These are phyloP conservation scores for Zelopaecilomyces penicillatus DNA, from an alignment of 2,329 filamentous ascomycete species.

Conservation along the genomic window DNA sequence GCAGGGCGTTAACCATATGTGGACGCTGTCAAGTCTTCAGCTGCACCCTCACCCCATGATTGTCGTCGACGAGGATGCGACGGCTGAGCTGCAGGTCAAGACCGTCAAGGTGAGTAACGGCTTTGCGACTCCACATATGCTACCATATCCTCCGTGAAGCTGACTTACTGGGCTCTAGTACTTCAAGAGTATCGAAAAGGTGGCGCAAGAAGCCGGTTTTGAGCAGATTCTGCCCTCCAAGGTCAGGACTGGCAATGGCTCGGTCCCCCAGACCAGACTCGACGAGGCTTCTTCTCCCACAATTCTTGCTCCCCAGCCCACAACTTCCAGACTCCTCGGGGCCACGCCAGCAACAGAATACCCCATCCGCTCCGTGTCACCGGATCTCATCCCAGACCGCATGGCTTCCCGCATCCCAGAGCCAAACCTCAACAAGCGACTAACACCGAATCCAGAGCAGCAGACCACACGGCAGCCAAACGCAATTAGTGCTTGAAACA, in stretches of 20 bases:
- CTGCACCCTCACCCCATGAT: slow-evolving; percentile 75
- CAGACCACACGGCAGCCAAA: slow-evolving; percentile 19
- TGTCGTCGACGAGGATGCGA: slow-evolving; percentile 75
- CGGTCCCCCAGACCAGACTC: slow-evolving; percentile 31
- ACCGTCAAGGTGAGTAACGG: slow-evolving; percentile 49
- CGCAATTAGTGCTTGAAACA: slow-evolving; percentile 11
- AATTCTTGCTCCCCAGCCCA: slow-evolving; percentile 46
- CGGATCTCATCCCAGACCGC: slow-evolving; percentile 53
- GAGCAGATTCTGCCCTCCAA: slow-evolving; percentile 48
- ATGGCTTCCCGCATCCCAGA: slow-evolving; percentile 51
- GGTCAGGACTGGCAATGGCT: slow-evolving; percentile 43
- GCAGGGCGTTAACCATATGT: slow-evolving; percentile 81
- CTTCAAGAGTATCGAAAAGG: slow-evolving; percentile 63
- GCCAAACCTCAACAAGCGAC: slow-evolving; percentile 32
- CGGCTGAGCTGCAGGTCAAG: slow-evolving; percentile 64
- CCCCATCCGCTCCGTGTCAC: slow-evolving; percentile 46
- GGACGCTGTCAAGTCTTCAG: slow-evolving; percentile 76
- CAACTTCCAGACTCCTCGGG: slow-evolving; percentile 46
- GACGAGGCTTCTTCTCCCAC: slow-evolving; percentile 36
- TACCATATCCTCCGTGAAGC: neutral
- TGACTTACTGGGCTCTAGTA: slow-evolving; percentile 34
- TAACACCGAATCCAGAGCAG: slow-evolving; percentile 42
- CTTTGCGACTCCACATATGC: neutral
- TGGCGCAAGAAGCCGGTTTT: slow-evolving; percentile 48
- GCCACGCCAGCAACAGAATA: slow-evolving; percentile 48